These are phyloP conservation scores for Sanguinoderma infundibulare DNA, from an alignment of 1,284 basidiomycete genomes.

Conservation along the genomic window DNA sequence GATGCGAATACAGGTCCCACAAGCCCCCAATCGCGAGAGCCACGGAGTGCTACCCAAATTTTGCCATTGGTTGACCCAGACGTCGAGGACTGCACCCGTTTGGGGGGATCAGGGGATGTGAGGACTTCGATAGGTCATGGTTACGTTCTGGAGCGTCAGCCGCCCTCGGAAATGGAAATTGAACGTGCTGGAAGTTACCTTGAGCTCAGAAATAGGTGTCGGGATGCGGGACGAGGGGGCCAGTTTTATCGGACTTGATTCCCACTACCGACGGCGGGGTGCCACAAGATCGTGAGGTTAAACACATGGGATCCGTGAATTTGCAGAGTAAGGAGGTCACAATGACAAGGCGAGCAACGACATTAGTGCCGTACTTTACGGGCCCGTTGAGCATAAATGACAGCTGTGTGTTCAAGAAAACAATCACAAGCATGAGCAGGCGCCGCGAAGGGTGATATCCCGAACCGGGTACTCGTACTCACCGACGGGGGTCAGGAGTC, in stretches of 20 bases:
- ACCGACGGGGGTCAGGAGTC: neutral
- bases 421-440: neutral
- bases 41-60: neutral
- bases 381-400: neutral
- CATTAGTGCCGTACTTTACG: neutral
- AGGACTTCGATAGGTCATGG: neutral
- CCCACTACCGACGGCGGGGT: neutral
- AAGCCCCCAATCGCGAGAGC: neutral
- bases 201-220: neutral
- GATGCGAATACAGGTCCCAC: neutral
- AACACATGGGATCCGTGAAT: neutral
- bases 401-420: neutral
- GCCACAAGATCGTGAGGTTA: neutral
- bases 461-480: neutral
- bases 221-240: neutral
- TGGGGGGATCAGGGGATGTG: neutral
- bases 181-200: neutral
- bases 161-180: neutral
- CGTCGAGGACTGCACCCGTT: neutral
- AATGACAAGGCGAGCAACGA: neutral
- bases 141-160: neutral
- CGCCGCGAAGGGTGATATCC: neutral
- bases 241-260: neutral
- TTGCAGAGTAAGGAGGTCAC: neutral
- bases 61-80: neutral